Evolutionary conservation across 2,329 filamentous ascomycete species (phyloP).

Genomic region (Hyphodiscus sp.): DNA sequence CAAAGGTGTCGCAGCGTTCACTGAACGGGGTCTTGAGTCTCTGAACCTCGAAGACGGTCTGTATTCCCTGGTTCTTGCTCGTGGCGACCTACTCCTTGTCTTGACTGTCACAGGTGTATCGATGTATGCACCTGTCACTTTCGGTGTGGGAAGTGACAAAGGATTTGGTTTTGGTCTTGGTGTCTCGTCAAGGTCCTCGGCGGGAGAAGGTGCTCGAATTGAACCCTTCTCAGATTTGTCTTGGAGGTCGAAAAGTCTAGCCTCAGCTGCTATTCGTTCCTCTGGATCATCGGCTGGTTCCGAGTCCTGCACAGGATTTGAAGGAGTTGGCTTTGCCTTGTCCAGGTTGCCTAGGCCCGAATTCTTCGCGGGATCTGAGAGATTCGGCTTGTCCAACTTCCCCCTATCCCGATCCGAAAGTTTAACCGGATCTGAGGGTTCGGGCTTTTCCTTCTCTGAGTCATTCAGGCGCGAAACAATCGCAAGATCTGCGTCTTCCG

Average conservation of each 20-base stretch:
- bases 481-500: background rate
- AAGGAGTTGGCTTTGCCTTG: background rate
- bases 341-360: background rate
- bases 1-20: constrained; percentile 20
- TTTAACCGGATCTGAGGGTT: background rate
- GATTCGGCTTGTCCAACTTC: background rate
- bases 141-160: constrained; percentile 24
- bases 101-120: constrained; percentile 30
- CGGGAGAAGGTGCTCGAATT: constrained; percentile 13
- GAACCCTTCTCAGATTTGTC: constrained; percentile 23
- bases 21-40: constrained; percentile 7
- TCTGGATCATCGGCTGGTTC: constrained; percentile 14
- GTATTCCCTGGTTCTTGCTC: background rate
- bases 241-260: constrained; percentile 22
- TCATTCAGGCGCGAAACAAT: too few species aligned
- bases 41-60: background rate
- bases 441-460: background rate
- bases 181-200: constrained; percentile 16
- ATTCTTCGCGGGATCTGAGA: background rate
- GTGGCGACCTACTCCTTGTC: constrained; percentile 3
- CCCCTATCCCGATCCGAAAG: background rate
- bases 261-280: constrained; percentile 23
- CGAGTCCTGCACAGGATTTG: background rate
- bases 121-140: constrained; percentile 27
- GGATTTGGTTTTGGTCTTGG: constrained; percentile 17